phyloP scores from a whole-genome alignment of 2,329 filamentous ascomycete species.

The Graphilbum fragrans region DNA sequence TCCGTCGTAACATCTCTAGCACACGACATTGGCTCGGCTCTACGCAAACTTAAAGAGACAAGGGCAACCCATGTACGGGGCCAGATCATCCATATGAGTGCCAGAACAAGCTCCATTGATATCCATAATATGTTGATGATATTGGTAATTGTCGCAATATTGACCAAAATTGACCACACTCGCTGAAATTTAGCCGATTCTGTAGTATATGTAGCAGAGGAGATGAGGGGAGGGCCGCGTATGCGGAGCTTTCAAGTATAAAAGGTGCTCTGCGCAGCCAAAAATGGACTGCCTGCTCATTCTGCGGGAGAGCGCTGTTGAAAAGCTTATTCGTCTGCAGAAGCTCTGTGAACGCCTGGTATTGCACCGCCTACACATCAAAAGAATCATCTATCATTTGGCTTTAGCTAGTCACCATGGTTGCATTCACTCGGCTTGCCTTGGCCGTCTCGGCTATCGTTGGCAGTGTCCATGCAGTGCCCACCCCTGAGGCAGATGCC shows the following conservation, averaged over 20 bases:
- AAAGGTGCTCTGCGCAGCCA: not conserved
- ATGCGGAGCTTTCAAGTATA: not conserved
- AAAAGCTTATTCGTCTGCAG: too few species aligned
- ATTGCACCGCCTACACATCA: not conserved
- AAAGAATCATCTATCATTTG: too few species aligned
- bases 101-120: not conserved
- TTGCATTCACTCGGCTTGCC: not conserved
- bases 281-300: too few species aligned
- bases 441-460: not conserved
- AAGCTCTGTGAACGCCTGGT: not conserved
- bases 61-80: not conserved
- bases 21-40: not conserved
- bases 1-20: not conserved
- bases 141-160: not conserved
- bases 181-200: too few species aligned
- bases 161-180: not conserved
- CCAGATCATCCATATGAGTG: not conserved
- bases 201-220: too few species aligned
- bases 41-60: not conserved
- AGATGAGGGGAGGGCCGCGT: not conserved
- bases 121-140: not conserved
- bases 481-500: slow-evolving; percentile 9
- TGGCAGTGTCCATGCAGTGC: not conserved
- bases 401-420: not conserved
- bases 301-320: too few species aligned